Evolutionary conservation across 2,329 filamentous ascomycete species (phyloP), one percentile per base, ranked within the genome.

Genomic region (Penicillium sp.): DNA sequence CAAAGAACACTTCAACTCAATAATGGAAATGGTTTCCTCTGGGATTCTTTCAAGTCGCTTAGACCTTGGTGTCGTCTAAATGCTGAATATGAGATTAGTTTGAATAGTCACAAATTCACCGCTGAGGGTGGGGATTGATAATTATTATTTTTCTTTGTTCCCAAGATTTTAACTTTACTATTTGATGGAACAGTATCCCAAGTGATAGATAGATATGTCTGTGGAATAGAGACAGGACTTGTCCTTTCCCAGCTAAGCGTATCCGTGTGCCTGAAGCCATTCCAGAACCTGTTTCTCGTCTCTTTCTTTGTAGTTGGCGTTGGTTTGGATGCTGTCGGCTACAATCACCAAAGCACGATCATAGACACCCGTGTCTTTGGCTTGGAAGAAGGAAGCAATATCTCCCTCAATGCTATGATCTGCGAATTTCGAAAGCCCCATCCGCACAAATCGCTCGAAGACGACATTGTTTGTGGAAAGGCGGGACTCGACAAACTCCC

Each of bases 291-390:
- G 81, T 56, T 82, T 83, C 60, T 87, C 84, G 76, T 98, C 95
- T 60, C 95, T 86, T 76, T 88, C 82, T 75, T 88, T 89, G 82
- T 97, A 99, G 46, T 87, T 87, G 5, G 92, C 92, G 71, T 93
- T 90, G 11, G 91, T 92, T 47, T 89, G 86, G 67, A 98, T 91
- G 65, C 90, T 93, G 75, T 98, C 95, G 75, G 89, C 89, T 65
- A 94, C 90, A 67, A 96, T 92, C 67, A 90, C 89, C 56, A 99
- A 80, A 4, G 92, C 93, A 59, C 95, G 89, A 75, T 96, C 91
- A 77, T 93, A 98, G 53, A 89, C 91, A 71, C 88, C 88, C 19
- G 91, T 94, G 73, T 98, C 91, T 83, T 94, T 96, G 71, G 86
- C 85, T 70, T 86, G 84, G 83, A 98, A 99, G 84, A 99, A 99